Evolutionary conservation across 2,329 filamentous ascomycete genomes (phyloP).

Genomic region (Diaporthe sp.): DNA sequence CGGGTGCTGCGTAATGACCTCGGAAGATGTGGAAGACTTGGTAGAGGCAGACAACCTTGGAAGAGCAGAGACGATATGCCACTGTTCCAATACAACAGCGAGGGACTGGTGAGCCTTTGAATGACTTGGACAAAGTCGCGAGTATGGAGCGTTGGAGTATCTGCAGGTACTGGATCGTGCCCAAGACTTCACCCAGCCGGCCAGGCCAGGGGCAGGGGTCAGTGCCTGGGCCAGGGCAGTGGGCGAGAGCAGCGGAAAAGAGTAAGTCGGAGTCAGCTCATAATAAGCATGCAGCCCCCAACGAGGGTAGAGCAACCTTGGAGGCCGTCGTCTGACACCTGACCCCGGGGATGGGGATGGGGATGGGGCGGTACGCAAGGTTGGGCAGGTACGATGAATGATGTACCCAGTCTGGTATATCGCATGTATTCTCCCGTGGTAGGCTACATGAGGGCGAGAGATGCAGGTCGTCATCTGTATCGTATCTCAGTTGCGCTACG

Average conservation of each 20-base stretch:
- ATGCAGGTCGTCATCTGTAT: constrained; percentile 28
- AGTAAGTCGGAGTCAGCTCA: constrained; percentile 29
- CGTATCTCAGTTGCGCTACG: constrained; percentile 4
- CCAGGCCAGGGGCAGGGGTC: background rate
- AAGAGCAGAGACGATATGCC: background rate
- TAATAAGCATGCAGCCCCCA: constrained; percentile 27
- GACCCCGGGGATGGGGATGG: background rate
- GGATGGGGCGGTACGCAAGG: background rate
- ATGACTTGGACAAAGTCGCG: constrained; percentile 1
- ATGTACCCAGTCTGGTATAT: background rate
- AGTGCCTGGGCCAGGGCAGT: background rate
- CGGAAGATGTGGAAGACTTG: background rate
- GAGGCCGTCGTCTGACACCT: constrained; percentile 23
- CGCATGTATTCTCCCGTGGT: background rate
- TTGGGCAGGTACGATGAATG: background rate
- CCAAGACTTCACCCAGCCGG: constrained; percentile 23
- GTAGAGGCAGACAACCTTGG: background rate
- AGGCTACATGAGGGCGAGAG: background rate
- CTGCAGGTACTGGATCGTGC: constrained; percentile 41
- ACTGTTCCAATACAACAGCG: background rate
- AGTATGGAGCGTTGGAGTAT: constrained; percentile 33
- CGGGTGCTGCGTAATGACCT: background rate
- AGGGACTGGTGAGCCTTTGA: background rate
- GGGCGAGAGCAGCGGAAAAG: background rate
- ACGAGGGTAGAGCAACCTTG: background rate